Percentiles rank a stretch among this genome's conserved stretches.
phyloP scores from a whole-genome alignment of 148 eudicot species.

The Amaranthus cruentus region DNA sequence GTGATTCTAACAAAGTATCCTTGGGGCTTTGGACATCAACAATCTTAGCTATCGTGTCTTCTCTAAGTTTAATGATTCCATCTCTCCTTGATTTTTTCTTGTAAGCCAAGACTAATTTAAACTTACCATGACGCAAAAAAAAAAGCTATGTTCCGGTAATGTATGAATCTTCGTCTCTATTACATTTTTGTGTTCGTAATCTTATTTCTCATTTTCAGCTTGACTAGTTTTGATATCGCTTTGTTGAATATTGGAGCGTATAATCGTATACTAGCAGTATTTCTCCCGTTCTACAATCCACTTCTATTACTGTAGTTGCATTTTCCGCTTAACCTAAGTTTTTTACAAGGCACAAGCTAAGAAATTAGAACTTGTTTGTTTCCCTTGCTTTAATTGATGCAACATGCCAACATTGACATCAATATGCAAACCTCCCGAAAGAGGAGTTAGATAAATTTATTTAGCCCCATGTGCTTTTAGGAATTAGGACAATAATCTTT shows the following conservation, averaged over 20 bases:
- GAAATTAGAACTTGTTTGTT: no score
- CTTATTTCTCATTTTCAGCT: neutral
- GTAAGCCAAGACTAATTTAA: neutral
- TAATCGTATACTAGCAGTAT: no score
- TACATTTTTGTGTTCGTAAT: neutral
- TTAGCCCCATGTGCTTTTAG: no score
- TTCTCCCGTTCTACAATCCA: no score
- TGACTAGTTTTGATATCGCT: neutral
- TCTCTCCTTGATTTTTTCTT: neutral
- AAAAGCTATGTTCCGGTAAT: neutral
- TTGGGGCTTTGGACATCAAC: neutral
- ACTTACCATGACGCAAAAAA: neutral
- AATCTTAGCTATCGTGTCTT: neutral
- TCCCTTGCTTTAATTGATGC: no score
- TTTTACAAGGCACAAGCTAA: no score
- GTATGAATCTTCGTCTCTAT: neutral
- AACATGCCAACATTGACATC: no score
- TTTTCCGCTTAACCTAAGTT: no score
- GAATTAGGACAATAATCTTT: no score
- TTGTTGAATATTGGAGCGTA: neutral
- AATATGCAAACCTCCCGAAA: no score
- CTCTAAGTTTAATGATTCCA: neutral
- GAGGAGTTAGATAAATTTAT: no score
- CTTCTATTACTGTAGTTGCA: no score
- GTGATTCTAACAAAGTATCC: conserved; percentile 25